Percentiles rank a stretch among this genome's conserved stretches.
These are phyloP conservation scores for Fusarium tanahbumbuense DNA, from an alignment of 2,329 filamentous ascomycete genomes.

Conservation along the genomic window DNA sequence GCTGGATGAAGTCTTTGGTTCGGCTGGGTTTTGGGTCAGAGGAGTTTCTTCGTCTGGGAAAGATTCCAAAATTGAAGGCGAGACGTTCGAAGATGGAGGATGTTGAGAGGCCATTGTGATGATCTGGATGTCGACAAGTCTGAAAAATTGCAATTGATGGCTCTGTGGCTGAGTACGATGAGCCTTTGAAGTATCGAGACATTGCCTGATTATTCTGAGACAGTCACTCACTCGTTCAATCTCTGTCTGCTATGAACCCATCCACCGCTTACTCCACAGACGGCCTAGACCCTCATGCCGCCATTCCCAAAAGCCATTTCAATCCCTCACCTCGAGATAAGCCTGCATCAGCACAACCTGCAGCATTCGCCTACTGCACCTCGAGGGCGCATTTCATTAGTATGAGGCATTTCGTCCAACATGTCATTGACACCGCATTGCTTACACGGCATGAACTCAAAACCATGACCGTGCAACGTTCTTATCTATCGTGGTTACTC, in stretches of 20 bases:
- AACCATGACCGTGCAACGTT: not conserved
- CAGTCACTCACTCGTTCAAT: no score
- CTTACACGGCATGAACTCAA: not conserved
- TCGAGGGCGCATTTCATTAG: not conserved
- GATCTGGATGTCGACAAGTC: fast-evolving
- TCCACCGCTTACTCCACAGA: not conserved
- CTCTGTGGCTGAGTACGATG: fast-evolving
- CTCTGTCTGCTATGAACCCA: no score
- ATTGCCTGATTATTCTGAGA: not conserved
- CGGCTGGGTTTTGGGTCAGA: constrained; percentile 15
- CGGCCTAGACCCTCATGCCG: not conserved
- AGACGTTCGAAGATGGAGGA: fast-evolving
- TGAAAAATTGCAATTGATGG: fast-evolving
- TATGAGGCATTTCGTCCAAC: constrained; percentile 1
- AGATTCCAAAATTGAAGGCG: not conserved
- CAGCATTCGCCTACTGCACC: not conserved
- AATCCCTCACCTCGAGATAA: not conserved
- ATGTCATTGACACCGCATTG: not conserved
- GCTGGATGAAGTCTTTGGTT: no score
- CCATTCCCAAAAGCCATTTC: not conserved
- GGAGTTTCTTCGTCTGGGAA: constrained; percentile 40
- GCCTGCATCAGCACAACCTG: not conserved
- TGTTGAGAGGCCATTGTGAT: not conserved
- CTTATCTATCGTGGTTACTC: constrained; percentile 26
- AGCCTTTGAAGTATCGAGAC: not conserved